phyloP scores from a whole-genome alignment of 306 rosid species.

The Boehmeria nivea region DNA sequence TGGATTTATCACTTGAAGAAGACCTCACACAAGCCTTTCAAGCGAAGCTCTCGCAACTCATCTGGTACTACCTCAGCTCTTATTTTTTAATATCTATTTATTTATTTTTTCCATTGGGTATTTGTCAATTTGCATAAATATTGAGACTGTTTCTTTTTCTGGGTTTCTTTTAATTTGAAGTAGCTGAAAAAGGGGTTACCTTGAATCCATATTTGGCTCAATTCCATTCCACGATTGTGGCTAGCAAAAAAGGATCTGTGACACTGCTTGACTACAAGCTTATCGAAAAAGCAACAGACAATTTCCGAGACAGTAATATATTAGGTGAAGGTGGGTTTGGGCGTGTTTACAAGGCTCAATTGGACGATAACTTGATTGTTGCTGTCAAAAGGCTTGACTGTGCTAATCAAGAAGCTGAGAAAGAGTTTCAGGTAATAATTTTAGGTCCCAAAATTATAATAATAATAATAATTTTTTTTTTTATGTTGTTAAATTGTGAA shows the following conservation, averaged over 20 bases:
- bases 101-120: conserved; percentile 1
- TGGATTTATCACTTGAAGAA: conserved; percentile 52
- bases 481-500: not conserved
- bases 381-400: conserved; percentile 80
- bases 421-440: conserved; percentile 67
- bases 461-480: not conserved
- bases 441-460: not conserved
- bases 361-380: conserved; percentile 59
- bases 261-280: conserved; percentile 60
- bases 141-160: no score
- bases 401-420: conserved; percentile 48
- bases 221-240: conserved; percentile 46
- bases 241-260: conserved; percentile 55
- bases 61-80: conserved; percentile 37
- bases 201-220: conserved; percentile 45
- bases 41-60: conserved; percentile 34
- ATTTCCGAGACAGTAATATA: conserved; percentile 60
- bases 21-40: conserved; percentile 30
- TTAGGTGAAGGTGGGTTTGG: conserved; percentile 95
- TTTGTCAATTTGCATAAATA: not conserved
- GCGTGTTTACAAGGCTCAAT: conserved; percentile 76
- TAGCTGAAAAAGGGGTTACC: conserved; percentile 60
- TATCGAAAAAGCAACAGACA: conserved; percentile 57
- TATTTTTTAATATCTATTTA: not conserved
- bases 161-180: conserved; percentile 31